Evolutionary conservation across 2,329 filamentous ascomycete species (phyloP).

Genomic region (Drechslerella coelobrocha): DNA sequence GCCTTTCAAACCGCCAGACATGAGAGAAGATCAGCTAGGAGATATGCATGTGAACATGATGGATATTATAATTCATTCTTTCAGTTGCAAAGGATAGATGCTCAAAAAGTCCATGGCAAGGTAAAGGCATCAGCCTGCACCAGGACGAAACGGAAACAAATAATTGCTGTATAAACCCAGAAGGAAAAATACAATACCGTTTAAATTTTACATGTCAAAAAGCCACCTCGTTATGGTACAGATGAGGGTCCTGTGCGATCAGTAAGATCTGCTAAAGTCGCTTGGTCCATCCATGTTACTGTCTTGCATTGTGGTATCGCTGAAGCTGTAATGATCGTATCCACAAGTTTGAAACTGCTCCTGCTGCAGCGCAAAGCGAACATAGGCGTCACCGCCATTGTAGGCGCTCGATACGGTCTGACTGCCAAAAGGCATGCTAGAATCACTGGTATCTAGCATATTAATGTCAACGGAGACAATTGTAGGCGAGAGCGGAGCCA

Average conservation of each 20-base stretch:
- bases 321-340: background rate
- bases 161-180: constrained; percentile 1
- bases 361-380: background rate
- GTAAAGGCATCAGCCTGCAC: constrained; percentile 11
- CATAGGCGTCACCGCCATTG: background rate
- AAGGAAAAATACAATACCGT: background rate
- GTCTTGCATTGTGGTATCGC: constrained; percentile 21
- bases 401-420: background rate
- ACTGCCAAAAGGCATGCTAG: background rate
- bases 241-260: constrained; percentile 3
- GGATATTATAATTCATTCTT: no score
- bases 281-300: constrained; percentile 6
- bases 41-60: background rate
- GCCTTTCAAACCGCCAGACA: constrained; percentile 11
- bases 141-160: background rate
- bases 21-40: background rate
- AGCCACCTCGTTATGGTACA: constrained; percentile 29
- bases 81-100: background rate
- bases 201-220: background rate
- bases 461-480: background rate
- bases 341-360: no score
- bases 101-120: constrained; percentile 21
- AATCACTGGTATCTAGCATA: background rate
- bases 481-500: background rate
- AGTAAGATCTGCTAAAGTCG: background rate